phyloP scores from a whole-genome alignment of 352 stramenopile genomes.

The Phytophthora capsici region DNA sequence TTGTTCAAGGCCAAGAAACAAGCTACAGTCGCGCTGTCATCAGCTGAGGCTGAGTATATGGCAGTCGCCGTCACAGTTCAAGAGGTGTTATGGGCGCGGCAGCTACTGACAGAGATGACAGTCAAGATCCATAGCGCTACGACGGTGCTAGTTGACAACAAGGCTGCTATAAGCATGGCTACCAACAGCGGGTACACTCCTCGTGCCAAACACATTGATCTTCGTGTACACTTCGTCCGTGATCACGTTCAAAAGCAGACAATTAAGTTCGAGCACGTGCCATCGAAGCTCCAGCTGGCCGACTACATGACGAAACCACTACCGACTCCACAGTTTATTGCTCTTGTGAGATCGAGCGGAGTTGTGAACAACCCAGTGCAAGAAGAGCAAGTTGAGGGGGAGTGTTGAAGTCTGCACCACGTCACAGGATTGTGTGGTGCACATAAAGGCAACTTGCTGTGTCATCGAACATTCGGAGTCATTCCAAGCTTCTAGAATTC shows the following conservation, averaged over 20 bases:
- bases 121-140: not conserved
- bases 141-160: slow-evolving; percentile 16
- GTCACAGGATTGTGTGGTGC: too few species aligned
- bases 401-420: too few species aligned
- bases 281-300: not conserved
- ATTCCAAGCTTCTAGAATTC: too few species aligned
- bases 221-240: slow-evolving; percentile 16
- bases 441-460: too few species aligned
- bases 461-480: too few species aligned
- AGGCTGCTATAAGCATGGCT: slow-evolving; percentile 13
- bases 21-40: slow-evolving; percentile 9
- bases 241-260: slow-evolving; percentile 2
- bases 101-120: slow-evolving; percentile 7
- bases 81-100: slow-evolving; percentile 7
- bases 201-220: slow-evolving; percentile 15
- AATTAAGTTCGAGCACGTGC: slow-evolving; percentile 4
- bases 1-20: slow-evolving; percentile 13
- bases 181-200: slow-evolving; percentile 6
- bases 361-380: not conserved
- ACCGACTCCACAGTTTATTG: slow-evolving; percentile 1
- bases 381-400: slow-evolving; percentile 18
- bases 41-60: slow-evolving; percentile 9
- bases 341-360: slow-evolving; percentile 1
- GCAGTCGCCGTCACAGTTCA: slow-evolving; percentile 1
- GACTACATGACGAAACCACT: slow-evolving; percentile 14